Evolutionary conservation across 1,284 basidiomycete genomes (phyloP).

Genomic region (Irpex sp.): DNA sequence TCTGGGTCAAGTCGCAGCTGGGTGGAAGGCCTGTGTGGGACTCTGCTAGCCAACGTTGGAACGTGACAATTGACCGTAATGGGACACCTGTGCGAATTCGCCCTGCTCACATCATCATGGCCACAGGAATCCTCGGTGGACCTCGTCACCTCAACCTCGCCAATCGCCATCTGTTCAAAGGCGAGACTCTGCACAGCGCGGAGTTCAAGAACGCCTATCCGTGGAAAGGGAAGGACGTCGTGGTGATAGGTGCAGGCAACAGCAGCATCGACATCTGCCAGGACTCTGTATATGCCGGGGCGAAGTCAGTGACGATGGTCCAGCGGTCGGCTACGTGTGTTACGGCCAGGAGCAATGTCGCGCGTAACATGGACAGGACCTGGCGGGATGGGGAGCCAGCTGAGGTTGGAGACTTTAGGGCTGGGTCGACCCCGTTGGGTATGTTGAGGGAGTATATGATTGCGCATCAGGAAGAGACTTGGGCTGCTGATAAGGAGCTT

Average conservation of each 20-base stretch:
- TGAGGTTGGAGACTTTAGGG: slow-evolving; percentile 41
- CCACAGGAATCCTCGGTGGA: slow-evolving; percentile 47
- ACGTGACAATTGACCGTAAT: slow-evolving; percentile 38
- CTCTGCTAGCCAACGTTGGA: slow-evolving; percentile 38
- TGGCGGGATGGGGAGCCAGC: slow-evolving; percentile 38
- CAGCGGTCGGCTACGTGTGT: slow-evolving; percentile 27
- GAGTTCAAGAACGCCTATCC: slow-evolving; percentile 32
- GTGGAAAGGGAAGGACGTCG: slow-evolving; percentile 40
- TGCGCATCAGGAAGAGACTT: slow-evolving; percentile 17
- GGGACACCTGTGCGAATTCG: slow-evolving; percentile 37
- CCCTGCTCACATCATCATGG: slow-evolving; percentile 54
- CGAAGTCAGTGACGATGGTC: slow-evolving; percentile 25
- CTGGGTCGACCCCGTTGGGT: slow-evolving; percentile 33
- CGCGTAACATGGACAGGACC: slow-evolving; percentile 14
- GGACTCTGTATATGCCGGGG: slow-evolving; percentile 37
- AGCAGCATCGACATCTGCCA: slow-evolving; percentile 41
- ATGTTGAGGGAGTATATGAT: slow-evolving; percentile 29
- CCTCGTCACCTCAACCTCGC: slow-evolving; percentile 40
- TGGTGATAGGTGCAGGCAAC: slow-evolving; percentile 48
- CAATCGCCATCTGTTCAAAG: slow-evolving; percentile 32
- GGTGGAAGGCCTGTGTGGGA: slow-evolving; percentile 33
- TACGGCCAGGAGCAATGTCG: slow-evolving; percentile 22
- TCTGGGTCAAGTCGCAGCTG: slow-evolving; percentile 53
- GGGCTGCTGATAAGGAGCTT: slow-evolving; percentile 34
- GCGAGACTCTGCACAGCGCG: slow-evolving; percentile 37